A percentile compares a stretch with the other conserved stretches of the same genome.
phyloP scores from a whole-genome alignment of 1,284 basidiomycete species.

The Cystobasidium slooffiae region DNA sequence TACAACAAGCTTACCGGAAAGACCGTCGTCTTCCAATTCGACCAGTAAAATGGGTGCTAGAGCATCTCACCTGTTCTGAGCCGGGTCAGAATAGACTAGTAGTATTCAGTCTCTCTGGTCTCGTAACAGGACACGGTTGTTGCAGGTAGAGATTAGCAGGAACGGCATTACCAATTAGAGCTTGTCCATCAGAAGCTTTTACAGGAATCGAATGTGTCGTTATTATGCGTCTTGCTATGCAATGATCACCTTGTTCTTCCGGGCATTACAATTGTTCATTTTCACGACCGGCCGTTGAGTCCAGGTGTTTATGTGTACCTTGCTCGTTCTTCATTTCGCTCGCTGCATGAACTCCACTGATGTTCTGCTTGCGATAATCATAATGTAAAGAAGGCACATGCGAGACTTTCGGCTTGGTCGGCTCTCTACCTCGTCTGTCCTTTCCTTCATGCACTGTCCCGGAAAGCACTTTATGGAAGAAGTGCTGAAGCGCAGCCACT shows the following conservation, averaged over 20 bases:
- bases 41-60: conserved; percentile 26
- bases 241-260: conserved; percentile 12
- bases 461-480: too few species aligned
- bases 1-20: conserved; percentile 94
- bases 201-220: neutral
- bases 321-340: too few species aligned
- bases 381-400: too few species aligned
- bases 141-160: neutral
- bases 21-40: conserved; percentile 65
- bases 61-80: conserved; percentile 4
- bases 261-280: neutral
- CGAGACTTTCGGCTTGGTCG: too few species aligned
- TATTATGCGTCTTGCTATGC: neutral
- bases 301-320: too few species aligned
- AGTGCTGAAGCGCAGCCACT: too few species aligned
- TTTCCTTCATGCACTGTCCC: too few species aligned
- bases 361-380: too few species aligned
- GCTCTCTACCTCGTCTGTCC: too few species aligned
- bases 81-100: conserved; percentile 3
- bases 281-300: neutral
- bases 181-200: neutral
- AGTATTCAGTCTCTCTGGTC: conserved; percentile 2
- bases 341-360: too few species aligned
- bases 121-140: neutral
- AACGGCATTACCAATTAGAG: neutral